These are phyloP conservation scores for Linnemannia zychae DNA, from an alignment of 192 early-diverging fungal genomes.

Conservation along the genomic window DNA sequence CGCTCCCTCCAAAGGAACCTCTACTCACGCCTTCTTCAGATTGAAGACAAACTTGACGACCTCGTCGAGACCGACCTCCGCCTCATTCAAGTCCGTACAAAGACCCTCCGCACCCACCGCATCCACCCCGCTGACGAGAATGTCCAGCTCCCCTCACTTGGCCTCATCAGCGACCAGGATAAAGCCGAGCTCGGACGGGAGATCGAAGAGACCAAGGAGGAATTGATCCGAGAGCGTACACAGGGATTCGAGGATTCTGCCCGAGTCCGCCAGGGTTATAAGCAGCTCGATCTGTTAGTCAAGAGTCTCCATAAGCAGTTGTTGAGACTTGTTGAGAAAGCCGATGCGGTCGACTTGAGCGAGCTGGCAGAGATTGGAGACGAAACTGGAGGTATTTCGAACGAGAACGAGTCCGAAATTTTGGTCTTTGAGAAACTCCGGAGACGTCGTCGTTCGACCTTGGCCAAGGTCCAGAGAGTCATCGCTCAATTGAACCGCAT, in stretches of 20 bases:
- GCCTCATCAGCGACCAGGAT: constrained; percentile 29
- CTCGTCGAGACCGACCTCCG: constrained; percentile 33
- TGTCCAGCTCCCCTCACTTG: constrained; percentile 28
- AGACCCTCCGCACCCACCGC: constrained; percentile 33
- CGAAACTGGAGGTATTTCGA: constrained; percentile 3
- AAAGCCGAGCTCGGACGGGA: constrained; percentile 16
- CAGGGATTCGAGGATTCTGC: constrained; percentile 26
- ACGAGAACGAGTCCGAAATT: constrained; percentile 21
- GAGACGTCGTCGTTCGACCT: constrained; percentile 7
- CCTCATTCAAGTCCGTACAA: constrained; percentile 27
- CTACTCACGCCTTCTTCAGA: constrained; percentile 24
- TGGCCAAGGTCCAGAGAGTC: constrained; percentile 19
- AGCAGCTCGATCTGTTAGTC: constrained; percentile 16
- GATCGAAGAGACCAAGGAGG: constrained; percentile 36
- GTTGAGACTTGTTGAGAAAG: not conserved
- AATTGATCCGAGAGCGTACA: constrained; percentile 37
- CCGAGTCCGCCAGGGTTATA: constrained; percentile 36
- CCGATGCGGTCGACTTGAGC: constrained; percentile 13
- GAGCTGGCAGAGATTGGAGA: constrained; percentile 36
- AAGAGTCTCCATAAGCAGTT: constrained; percentile 26
- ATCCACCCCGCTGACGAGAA: constrained; percentile 26
- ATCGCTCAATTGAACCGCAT: constrained; percentile 20
- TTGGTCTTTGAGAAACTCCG: constrained; percentile 33
- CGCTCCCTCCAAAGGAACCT: constrained; percentile 16
- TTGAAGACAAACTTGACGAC: constrained; percentile 23